A percentile compares a stretch with the other conserved stretches of the same genome.
Conservation (phyloP, 2,329 filamentous ascomycete species). For the Nemania serpens region DNA sequence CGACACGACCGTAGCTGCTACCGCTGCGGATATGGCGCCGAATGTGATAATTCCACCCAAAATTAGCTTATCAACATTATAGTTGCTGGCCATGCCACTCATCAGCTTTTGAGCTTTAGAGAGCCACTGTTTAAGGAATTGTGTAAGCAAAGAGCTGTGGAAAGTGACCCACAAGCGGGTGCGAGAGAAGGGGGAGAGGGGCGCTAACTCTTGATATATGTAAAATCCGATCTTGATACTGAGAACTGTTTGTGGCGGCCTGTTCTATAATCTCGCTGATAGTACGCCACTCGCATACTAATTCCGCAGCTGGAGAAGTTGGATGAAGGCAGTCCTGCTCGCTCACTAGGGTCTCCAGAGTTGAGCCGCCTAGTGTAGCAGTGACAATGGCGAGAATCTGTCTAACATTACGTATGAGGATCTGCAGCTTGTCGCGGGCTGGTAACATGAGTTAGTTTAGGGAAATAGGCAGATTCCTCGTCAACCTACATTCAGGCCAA, state of each 20-base stretch:
- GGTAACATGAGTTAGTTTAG: conserved; percentile 24
- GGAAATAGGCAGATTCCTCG: neutral
- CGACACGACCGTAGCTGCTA: conserved; percentile 39
- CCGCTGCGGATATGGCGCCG: conserved; percentile 37
- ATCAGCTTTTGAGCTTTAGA: conserved; percentile 75
- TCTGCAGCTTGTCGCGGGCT: conserved; percentile 55
- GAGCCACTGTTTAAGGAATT: conserved; percentile 60
- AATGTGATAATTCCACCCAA: conserved; percentile 48
- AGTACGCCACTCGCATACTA: conserved; percentile 72
- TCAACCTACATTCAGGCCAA: conserved; percentile 66
- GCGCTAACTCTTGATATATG: conserved; percentile 49
- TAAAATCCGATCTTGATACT: conserved; percentile 44
- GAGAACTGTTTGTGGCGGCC: neutral
- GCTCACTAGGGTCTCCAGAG: conserved; percentile 44
- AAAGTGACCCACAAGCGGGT: neutral
- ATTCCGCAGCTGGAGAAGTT: conserved; percentile 54
- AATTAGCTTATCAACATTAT: conserved; percentile 70
- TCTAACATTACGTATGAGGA: conserved; percentile 76
- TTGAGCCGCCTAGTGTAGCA: conserved; percentile 66
- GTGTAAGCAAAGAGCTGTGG: neutral
- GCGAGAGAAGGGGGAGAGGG: neutral
- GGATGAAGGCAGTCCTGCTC: conserved; percentile 42
- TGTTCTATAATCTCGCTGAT: conserved; percentile 38
- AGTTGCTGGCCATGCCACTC: conserved; percentile 91
- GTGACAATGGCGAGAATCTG: conserved; percentile 80